Percentiles rank a stretch among this genome's conserved stretches.
phyloP scores from a whole-genome alignment of 176 grass and related monocot genomes.

The Bolboschoenus planiculmis region DNA sequence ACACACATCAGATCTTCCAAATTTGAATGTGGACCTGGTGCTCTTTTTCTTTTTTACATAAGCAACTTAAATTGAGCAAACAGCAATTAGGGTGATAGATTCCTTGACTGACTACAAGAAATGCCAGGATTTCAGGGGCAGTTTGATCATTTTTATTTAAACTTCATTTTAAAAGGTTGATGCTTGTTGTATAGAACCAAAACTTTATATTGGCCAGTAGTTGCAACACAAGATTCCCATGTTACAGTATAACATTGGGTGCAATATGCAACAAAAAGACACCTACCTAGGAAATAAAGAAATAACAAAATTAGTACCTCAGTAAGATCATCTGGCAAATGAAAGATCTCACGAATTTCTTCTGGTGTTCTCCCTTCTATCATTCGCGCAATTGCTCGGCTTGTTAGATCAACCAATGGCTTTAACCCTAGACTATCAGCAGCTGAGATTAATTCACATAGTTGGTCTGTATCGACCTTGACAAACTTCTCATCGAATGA shows the following conservation, averaged over 20 bases:
- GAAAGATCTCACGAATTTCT: constrained; percentile 97
- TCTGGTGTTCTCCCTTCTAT: constrained; percentile 99
- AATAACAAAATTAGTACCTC: constrained; percentile 40
- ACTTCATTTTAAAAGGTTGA: not conserved
- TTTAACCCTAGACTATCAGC: constrained; percentile 95
- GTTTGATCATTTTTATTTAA: not conserved
- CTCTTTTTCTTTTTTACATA: not conserved
- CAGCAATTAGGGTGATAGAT: not conserved
- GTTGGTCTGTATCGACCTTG: constrained; percentile 82
- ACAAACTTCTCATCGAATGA: constrained; percentile 97
- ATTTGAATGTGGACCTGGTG: not conserved
- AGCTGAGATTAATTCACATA: constrained; percentile 96
- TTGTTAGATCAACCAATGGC: constrained; percentile 94
- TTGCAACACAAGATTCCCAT: not conserved
- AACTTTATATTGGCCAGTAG: not conserved
- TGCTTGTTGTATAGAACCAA: not conserved
- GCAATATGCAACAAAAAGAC: not conserved
- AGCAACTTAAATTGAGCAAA: not conserved
- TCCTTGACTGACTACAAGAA: not conserved
- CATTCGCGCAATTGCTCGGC: constrained; percentile 91
- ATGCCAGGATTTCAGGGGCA: not conserved
- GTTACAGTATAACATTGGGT: not conserved
- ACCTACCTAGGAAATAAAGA: not conserved
- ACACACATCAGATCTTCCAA: not conserved
- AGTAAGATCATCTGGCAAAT: constrained; percentile 95